These are phyloP conservation scores for Globisporangium cystogenes DNA, from an alignment of 352 stramenopile genomes.

Conservation along the genomic window DNA sequence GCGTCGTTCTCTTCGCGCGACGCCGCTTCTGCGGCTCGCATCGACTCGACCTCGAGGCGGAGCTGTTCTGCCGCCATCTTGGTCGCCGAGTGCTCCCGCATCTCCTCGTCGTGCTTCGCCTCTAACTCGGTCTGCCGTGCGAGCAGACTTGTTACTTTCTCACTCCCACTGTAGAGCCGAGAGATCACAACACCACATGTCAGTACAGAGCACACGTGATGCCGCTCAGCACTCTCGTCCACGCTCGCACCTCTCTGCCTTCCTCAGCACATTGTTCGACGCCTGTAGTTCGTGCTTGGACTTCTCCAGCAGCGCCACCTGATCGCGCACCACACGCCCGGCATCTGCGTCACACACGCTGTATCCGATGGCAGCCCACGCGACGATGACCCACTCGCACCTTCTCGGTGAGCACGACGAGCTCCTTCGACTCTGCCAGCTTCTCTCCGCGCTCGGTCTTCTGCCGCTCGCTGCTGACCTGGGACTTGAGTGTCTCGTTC, in stretches of 20 bases:
- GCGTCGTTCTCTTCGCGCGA: conserved; percentile 75
- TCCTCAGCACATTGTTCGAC: conserved; percentile 27
- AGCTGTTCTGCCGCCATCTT: conserved; percentile 29
- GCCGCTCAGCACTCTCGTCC: not conserved
- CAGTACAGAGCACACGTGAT: not conserved
- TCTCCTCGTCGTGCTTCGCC: conserved; percentile 24
- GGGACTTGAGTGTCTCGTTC: conserved; percentile 37
- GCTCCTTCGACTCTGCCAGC: conserved; percentile 27
- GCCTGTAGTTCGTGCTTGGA: conserved; percentile 31
- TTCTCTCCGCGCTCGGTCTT: conserved; percentile 21
- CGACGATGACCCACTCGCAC: conserved; percentile 10
- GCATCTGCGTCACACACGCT: no score
- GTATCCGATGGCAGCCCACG: not conserved
- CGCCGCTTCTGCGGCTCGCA: conserved; percentile 40
- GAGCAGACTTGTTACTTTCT: conserved; percentile 25
- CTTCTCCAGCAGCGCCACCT: conserved; percentile 31
- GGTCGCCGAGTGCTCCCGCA: conserved; percentile 21
- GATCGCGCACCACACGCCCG: no score
- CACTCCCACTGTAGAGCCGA: conserved; percentile 21
- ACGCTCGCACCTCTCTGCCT: conserved; percentile 23
- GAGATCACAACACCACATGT: not conserved
- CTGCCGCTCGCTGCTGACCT: conserved; percentile 36
- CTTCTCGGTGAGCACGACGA: conserved; percentile 30
- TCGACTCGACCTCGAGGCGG: conserved; percentile 35
- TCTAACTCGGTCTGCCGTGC: conserved; percentile 28